Base-by-base conservation (phyloP, 139 green algal species). In the Coccomyxa sp. region DNA sequence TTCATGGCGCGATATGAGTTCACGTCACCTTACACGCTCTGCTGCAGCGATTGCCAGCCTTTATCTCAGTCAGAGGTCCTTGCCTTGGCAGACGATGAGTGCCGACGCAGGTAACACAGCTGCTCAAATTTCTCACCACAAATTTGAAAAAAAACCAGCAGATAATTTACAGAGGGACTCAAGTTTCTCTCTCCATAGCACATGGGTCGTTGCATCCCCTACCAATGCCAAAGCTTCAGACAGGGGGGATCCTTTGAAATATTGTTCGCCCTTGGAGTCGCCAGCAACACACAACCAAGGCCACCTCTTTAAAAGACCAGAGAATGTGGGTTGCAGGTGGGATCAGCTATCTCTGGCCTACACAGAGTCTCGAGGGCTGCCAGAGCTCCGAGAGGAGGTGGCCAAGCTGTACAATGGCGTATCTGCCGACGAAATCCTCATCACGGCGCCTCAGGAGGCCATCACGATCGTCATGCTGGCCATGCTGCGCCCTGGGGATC, bases 391-490 rank as follows among this genome's bases (percentile, higher is more conserved):
- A 71, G 18, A 71, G 63, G 63, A 71, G 63, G 21, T 71, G 18
- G 18, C 18, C 63, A 71, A 71, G 4, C 63, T 71, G 9, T 71
- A 71, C 63, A 25, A 71, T 21, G 21, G 18, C 4, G 63, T 71
- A 21, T 28, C 18, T 25, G 21, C 63, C 18, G 90, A 92, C 7
- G 82, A 91, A 9, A 60, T 94, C 27, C 57, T 91, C 1, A 81
- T 92, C 21, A 67, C 45, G 14, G 89, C 86, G 13, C 91, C 91
- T 3, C 81, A 93, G 74, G 88, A 93, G 58, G 82, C 79, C 79
- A 82, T 97, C 16, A 91, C 90, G 80, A 81, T 95, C 27, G 80
- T 88, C 58, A 95, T 96, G 91, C 80, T 81, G 57, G 91, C 63
- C 63, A 71, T 71, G 7, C 63, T 71, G 63, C 18, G 63, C 18